Conservation (phyloP, 805 yeast genomes). For the Candida berthetii region DNA sequence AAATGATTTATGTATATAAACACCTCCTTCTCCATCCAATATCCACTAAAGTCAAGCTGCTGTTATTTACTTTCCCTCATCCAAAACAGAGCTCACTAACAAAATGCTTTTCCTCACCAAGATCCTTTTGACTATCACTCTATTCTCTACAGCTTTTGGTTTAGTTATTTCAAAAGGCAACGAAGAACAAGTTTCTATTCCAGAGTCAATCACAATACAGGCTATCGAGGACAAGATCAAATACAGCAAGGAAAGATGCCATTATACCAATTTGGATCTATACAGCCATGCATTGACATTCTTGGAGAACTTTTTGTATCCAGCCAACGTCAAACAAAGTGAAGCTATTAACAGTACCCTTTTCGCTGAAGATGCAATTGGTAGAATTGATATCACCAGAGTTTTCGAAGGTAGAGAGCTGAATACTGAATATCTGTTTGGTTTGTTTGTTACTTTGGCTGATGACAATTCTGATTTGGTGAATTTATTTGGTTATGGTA, state of each 20-base stretch:
- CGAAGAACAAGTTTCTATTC: no score
- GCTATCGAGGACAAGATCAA: not conserved
- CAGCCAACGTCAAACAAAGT: slow-evolving; percentile 11
- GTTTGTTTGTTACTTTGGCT: slow-evolving; percentile 10
- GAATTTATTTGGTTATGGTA: slow-evolving; percentile 13
- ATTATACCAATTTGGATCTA: not conserved
- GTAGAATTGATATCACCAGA: slow-evolving; percentile 17
- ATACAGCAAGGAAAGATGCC: not conserved
- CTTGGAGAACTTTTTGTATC: slow-evolving; percentile 20
- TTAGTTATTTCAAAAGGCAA: no score
- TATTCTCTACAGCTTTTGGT: no score
- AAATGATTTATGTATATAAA: no score
- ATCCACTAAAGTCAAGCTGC: no score
- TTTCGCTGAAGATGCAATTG: slow-evolving; percentile 13
- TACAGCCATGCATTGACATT: slow-evolving; percentile 5
- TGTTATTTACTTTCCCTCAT: no score
- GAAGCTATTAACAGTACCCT: slow-evolving; percentile 13
- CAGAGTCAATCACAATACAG: not conserved
- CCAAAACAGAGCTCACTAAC: no score
- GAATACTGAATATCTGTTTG: slow-evolving; percentile 19
- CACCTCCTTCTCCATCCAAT: no score
- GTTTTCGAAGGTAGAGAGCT: slow-evolving; percentile 15
- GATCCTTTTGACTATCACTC: no score
- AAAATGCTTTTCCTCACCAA: no score
- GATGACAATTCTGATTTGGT: slow-evolving; percentile 2